Conservation (phyloP, 75 land plant species). For the Pinus tabuliformis region DNA sequence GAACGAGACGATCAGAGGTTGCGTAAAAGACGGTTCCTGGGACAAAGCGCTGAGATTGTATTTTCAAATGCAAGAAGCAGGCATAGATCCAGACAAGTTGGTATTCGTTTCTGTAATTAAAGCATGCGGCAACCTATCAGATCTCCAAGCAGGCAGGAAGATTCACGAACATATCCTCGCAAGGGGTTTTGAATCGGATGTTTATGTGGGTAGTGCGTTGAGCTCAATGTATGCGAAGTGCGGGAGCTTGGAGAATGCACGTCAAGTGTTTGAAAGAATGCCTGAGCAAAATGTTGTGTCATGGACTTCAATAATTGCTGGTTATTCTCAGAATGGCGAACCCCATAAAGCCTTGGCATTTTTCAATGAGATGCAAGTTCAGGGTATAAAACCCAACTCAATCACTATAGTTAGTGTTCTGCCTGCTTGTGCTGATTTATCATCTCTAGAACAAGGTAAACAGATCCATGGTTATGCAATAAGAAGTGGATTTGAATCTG, state of each 20-base stretch:
- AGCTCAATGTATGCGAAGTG: constrained; percentile 65
- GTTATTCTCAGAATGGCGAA: constrained; percentile 12
- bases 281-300: neutral
- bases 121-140: constrained; percentile 52
- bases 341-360: constrained; percentile 4
- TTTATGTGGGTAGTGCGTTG: constrained; percentile 50
- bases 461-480: constrained; percentile 6
- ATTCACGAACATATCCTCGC: constrained; percentile 42
- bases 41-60: too few species aligned
- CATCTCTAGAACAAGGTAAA: neutral
- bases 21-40: too few species aligned
- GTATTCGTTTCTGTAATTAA: too few species aligned
- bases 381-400: constrained; percentile 5
- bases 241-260: constrained; percentile 47
- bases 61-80: too few species aligned
- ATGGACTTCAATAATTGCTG: constrained; percentile 14
- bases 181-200: constrained; percentile 15
- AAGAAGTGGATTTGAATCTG: too few species aligned
- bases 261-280: constrained; percentile 12
- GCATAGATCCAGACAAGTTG: too few species aligned
- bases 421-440: constrained; percentile 3
- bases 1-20: too few species aligned
- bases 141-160: constrained; percentile 38
- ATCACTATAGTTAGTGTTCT: neutral
- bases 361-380: neutral